Evolutionary conservation across 2,329 filamentous ascomycete species (phyloP).

Genomic region (Scytalidium lignicola): DNA sequence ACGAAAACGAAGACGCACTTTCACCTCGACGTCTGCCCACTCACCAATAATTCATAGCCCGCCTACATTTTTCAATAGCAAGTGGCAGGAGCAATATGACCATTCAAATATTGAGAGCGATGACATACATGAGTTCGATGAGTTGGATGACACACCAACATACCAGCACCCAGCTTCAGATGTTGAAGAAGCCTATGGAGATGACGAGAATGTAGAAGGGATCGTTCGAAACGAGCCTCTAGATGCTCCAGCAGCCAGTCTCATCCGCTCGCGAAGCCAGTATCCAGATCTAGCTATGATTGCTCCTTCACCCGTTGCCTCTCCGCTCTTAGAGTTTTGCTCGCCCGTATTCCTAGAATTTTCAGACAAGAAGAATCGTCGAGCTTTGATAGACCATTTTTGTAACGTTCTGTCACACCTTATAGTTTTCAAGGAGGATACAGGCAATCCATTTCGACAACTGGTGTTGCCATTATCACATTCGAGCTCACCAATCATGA

Average conservation of each 20-base stretch:
- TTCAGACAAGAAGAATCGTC: constrained; percentile 46
- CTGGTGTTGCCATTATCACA: constrained; percentile 56
- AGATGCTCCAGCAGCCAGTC: constrained; percentile 3
- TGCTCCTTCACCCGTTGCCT: constrained; percentile 15
- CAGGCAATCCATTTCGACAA: constrained; percentile 58
- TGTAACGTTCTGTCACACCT: constrained; percentile 59
- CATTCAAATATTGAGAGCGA: constrained; percentile 8
- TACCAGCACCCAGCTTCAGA: constrained; percentile 18
- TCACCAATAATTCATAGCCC: constrained; percentile 12
- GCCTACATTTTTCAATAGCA: constrained; percentile 12
- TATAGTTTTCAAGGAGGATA: constrained; percentile 60
- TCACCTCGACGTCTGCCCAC: constrained; percentile 18
- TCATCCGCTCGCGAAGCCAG: constrained; percentile 20
- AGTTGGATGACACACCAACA: constrained; percentile 17
- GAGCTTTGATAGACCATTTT: constrained; percentile 56
- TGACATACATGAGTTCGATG: constrained; percentile 6
- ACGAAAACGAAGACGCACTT: constrained; percentile 20
- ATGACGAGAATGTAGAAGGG: constrained; percentile 20
- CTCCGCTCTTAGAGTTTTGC: constrained; percentile 42
- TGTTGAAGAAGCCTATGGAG: constrained; percentile 8
- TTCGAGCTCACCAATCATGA: constrained; percentile 58
- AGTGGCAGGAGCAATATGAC: constrained; percentile 18
- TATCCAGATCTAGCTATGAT: constrained; percentile 25
- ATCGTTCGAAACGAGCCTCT: constrained; percentile 13
- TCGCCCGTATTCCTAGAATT: constrained; percentile 53